Evolutionary conservation across 495 filamentous ascomycete species (phyloP).

Genomic region (Lasiosphaeria miniovina): DNA sequence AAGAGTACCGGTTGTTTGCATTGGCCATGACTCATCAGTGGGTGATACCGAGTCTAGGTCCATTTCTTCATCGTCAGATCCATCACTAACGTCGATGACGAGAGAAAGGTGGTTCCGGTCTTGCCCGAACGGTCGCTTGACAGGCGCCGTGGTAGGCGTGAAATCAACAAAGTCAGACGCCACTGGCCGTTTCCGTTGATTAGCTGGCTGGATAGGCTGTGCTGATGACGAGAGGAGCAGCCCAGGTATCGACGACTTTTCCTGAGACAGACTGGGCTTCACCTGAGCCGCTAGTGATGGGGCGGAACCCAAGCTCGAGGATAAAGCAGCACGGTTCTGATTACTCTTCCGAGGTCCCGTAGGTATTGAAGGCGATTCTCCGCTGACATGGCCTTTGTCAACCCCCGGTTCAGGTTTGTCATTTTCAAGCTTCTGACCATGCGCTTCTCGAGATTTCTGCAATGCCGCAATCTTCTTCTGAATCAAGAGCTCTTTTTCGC

Average conservation of each 20-base stretch:
- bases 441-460: conserved; percentile 38
- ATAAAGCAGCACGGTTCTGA: background rate
- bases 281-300: conserved; percentile 1
- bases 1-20: conserved; percentile 19
- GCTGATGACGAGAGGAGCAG: conserved; percentile 9
- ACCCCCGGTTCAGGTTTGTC: conserved; percentile 5
- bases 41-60: conserved; percentile 53
- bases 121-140: conserved; percentile 63
- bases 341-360: background rate
- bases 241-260: conserved; percentile 13
- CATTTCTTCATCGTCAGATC: conserved; percentile 42
- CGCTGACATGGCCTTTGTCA: background rate
- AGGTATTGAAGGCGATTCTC: background rate
- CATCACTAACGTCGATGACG: conserved; percentile 75
- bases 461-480: conserved; percentile 46
- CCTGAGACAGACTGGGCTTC: background rate
- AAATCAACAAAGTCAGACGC: conserved; percentile 76
- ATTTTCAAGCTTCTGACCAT: conserved; percentile 16
- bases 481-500: conserved; percentile 44
- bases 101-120: conserved; percentile 47
- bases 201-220: conserved; percentile 9
- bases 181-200: conserved; percentile 71
- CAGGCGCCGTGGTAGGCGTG: conserved; percentile 37
- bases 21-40: conserved; percentile 31
- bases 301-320: conserved; percentile 4